These are phyloP conservation scores for Ramularia endophylla DNA, from an alignment of 2,329 filamentous ascomycete genomes.

Conservation along the genomic window DNA sequence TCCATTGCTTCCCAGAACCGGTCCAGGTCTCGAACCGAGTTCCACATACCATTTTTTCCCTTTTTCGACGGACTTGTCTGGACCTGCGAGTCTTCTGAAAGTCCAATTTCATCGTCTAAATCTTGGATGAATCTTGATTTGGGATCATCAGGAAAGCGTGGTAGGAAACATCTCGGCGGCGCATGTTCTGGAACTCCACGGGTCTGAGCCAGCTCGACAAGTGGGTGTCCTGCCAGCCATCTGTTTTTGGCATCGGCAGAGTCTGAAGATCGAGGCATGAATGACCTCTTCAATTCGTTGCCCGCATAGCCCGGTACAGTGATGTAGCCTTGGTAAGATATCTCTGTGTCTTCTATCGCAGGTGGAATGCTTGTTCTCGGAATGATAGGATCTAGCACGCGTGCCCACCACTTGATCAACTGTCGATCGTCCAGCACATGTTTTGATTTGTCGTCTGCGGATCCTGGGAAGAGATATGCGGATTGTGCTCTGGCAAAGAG, in stretches of 20 bases:
- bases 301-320: slow-evolving; percentile 80
- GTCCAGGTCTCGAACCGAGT: slow-evolving; percentile 73
- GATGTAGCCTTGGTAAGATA: slow-evolving; percentile 61
- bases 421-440: slow-evolving; percentile 89
- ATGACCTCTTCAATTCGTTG: slow-evolving; percentile 66
- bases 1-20: slow-evolving; percentile 99
- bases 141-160: slow-evolving; percentile 89
- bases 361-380: slow-evolving; percentile 19
- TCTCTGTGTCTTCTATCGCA: slow-evolving; percentile 5
- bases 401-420: slow-evolving; percentile 94
- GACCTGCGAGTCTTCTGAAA: slow-evolving; percentile 27
- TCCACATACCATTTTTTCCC: slow-evolving; percentile 64
- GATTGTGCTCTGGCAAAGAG: slow-evolving; percentile 88
- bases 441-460: slow-evolving; percentile 75
- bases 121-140: slow-evolving; percentile 87
- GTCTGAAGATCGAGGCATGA: slow-evolving; percentile 55
- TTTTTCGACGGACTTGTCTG: slow-evolving; percentile 36
- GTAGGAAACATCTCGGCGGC: slow-evolving; percentile 73
- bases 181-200: slow-evolving; percentile 47
- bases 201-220: slow-evolving; percentile 65
- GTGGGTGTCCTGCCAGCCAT: slow-evolving; percentile 60
- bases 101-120: slow-evolving; percentile 66
- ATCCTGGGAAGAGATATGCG: slow-evolving; percentile 93
- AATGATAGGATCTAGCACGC: slow-evolving; percentile 72
- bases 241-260: slow-evolving; percentile 16